Base-by-base conservation (phyloP, 176 grass and related monocot genomes). In the Lolium perenne region DNA sequence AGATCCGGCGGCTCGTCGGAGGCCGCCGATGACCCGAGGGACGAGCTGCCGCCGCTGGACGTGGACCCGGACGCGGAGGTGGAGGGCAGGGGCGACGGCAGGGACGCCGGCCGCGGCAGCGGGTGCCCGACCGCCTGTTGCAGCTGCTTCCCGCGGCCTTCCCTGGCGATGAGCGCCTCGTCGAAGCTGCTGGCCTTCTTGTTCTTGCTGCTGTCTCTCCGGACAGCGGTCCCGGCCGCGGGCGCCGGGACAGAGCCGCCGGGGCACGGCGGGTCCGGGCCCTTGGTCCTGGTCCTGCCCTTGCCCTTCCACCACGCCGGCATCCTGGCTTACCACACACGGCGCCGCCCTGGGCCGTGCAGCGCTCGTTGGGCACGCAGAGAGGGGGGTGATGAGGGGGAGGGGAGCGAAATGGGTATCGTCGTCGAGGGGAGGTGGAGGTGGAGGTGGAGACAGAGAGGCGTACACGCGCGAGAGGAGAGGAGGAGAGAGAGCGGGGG, bases 1-100 rank as follows among this genome's bases (percentile, higher is more conserved):
- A 91, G 88, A 93, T 91, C 94, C 81, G 82, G 71, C 46, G 74
- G 79, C 54, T 93, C 94, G 74, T 95, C 94, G 51, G 89, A 95
- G 25, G 94, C 90, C 68, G 85, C 87, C 40, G 90, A 91, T 7
- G 90, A 91, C 4, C 63, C 90, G 45, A 91, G 82, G 78, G 94
- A 95, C 0, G 94, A 95, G 78, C 74, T 82, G 29, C 85, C 49
- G 12, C 74, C 87, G 65, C 73, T 83, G 41, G 84, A 87, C 16
- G 51, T 11, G 0, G 45, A 73, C 35, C n/a, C 32, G 4, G 82
- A 69, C 18, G 74, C 82, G 1, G 80, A 90, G 0, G 77, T 13
- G 22, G 74, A 79, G 67, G 89, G 51, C 69, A 79, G 67, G 1
- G 91, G 80, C 26, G 83, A 35, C 49, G 85, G 88, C 55, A 88